Evolutionary conservation across 2,329 filamentous ascomycete species (phyloP), one percentile per base, ranked within the genome.

Genomic region (Neofusicoccum cordaticola): DNA sequence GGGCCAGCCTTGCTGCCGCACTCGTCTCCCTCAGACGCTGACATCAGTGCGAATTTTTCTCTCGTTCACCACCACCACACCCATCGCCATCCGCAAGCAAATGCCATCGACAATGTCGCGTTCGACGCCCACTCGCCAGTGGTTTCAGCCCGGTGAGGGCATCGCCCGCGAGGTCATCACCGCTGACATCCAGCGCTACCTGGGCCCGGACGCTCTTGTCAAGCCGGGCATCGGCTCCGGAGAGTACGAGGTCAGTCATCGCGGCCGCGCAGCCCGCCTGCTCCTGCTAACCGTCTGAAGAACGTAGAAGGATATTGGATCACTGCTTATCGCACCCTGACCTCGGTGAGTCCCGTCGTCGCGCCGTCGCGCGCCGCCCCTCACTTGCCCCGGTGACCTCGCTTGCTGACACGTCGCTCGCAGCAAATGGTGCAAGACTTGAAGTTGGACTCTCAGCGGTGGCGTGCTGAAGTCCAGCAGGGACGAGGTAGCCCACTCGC

Each of bases 121-220:
- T 72, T 64, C 73, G 75, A 73, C 53, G 9, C 63, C 63, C 11
- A 79, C 74, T 41, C 74, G 75, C 48, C 77, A 82, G 74, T 83
- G 81, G 81, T 83, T 82, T 70, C 76, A 81, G 68, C 77, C 78
- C 13, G 80, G 78, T 67, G 80, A 82, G 53, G 81, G 81, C 72
- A 83, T 83, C 70, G 79, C 80, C 65, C 73, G 81, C 70, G 78
- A 82, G 73, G 81, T 83, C 72, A 83, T 83, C 68, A 81, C 80
- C 53, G 80, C 80, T 68, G 81, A 83, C 73, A 83, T 83, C 69
- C 80, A 82, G 73, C 77, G 80, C 70, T 83, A 82, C 69, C 71
- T 83, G 64, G 81, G 81, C 62, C 80, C 79, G 67, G 81, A 83
- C 75, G 81, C 81, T 56, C 80, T 81, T 65, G 80, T 83, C 50